Percentiles rank a stretch among this genome's conserved stretches.
These are phyloP conservation scores for Pleurozium schreberi DNA, from an alignment of 225 moss, liverwort and hornwort genomes.

Conservation along the genomic window DNA sequence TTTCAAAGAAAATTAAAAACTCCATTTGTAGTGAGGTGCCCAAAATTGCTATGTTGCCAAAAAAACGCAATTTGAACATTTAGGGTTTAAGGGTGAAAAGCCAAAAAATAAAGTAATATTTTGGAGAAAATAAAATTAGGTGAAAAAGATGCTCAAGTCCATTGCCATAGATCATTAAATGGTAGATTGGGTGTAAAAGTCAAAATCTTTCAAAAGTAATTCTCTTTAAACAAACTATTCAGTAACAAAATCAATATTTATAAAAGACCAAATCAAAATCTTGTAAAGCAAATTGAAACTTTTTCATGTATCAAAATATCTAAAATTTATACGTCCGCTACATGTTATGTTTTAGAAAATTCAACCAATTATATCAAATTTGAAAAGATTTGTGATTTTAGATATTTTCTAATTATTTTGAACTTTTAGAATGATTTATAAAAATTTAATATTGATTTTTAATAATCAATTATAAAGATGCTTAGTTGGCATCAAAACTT, in stretches of 20 bases:
- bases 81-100: too few species aligned
- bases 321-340: background rate
- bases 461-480: background rate
- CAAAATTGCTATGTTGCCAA: too few species aligned
- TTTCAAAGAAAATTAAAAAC: too few species aligned
- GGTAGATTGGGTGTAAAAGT: background rate
- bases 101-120: background rate
- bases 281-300: too few species aligned
- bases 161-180: background rate
- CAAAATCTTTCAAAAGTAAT: background rate
- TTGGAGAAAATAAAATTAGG: background rate
- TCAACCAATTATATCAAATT: background rate
- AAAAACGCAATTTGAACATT: too few species aligned
- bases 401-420: background rate
- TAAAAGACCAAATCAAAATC: fast-evolving
- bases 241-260: too few species aligned
- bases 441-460: too few species aligned
- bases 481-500: background rate
- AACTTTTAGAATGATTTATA: background rate
- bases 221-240: background rate
- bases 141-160: background rate
- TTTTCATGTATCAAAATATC: background rate
- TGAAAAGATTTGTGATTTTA: background rate
- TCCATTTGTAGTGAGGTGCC: too few species aligned
- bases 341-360: background rate